Percentiles rank a stretch among this genome's conserved stretches.
Conservation (phyloP, 23 red algal genomes). For the Pyropia yezoensis region DNA sequence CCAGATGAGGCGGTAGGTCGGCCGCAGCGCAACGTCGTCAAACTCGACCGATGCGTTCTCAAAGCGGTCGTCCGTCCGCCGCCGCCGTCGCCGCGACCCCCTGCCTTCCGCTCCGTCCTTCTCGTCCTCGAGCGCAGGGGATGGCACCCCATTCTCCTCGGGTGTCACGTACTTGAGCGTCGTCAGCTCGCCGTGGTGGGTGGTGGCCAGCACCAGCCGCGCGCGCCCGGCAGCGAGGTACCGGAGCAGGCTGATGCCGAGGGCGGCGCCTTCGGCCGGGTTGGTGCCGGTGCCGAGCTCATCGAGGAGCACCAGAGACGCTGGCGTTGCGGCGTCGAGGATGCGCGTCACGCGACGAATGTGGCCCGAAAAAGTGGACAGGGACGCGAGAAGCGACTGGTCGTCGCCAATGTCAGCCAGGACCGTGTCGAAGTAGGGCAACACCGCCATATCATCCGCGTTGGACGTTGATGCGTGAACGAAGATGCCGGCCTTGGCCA, state of each 20-base stretch:
- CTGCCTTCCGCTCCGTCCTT: too few relatives aligned
- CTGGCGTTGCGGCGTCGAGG: constrained; percentile 24
- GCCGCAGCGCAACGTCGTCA: constrained; percentile 60
- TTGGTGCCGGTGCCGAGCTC: constrained; percentile 97
- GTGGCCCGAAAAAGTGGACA: constrained; percentile 94
- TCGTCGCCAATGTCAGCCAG: constrained; percentile 96
- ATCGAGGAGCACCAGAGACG: constrained; percentile 78
- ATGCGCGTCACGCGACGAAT: constrained; percentile 77
- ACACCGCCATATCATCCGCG: neutral
- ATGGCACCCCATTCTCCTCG: neutral
- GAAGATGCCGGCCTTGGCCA: constrained; percentile 88
- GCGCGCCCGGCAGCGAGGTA: constrained; percentile 53
- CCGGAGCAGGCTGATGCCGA: constrained; percentile 72
- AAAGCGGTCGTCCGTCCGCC: constrained; percentile 24
- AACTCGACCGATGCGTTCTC: constrained; percentile 97
- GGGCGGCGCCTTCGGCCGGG: constrained; percentile 83
- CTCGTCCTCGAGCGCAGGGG: too few relatives aligned
- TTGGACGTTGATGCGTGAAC: constrained; percentile 6
- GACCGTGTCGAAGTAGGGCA: constrained; percentile 86
- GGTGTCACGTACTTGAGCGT: constrained; percentile 66
- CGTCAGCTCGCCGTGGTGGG: constrained; percentile 95
- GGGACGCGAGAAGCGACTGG: constrained; percentile 69
- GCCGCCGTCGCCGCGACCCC: too few relatives aligned
- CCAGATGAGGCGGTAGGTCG: constrained; percentile 91
- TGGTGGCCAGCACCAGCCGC: constrained; percentile 80